Evolutionary conservation across 2,329 filamentous ascomycete genomes (phyloP), one percentile per base, ranked within the genome.

Genomic region (Epichloe coenophiala): DNA sequence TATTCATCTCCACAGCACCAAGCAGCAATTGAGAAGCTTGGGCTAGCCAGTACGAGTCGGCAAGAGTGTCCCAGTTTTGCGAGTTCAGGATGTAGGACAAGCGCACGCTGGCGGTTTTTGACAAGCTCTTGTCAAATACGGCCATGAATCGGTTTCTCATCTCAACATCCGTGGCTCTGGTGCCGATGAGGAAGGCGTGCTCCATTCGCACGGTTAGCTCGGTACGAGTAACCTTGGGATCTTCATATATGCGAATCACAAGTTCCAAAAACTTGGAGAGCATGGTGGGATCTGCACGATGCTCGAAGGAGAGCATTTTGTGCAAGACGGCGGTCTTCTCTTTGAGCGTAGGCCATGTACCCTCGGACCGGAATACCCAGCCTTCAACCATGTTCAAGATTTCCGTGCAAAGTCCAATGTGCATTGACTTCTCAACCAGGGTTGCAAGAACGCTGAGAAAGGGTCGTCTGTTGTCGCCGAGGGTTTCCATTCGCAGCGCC

Each of bases 311-410:
- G 15, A 97, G 72, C 93, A 99, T 99, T 70, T 98, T 99, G 60
- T 95, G 90, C n/a, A 99, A 71, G 1, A 99, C 93, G 1, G 94
- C 94, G 0, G 91, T 97, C 72, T 98, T 98, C 68, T 98, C 94
- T 66, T 99, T 99, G 1, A 98, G 76, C 0, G 93, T 98, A 0
- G 93, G 93, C 77, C 93, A 96, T 2, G 89, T 93, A 56, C 95
- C 93, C 52, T 88, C 90, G 0, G 88, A 93, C 57, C 88, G 81
- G 72, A 99, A 98, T 5, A 98, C 87, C 94, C 94, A 99, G 35
- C 77, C 79, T 64, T 97, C 91, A 4, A 96, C 91, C 79, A 98
- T 91, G 47, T 84, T 81, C 31, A 99, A 72, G 50, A 98, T 90
- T 70, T 95, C 95, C 61, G 88, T 84, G 66, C 93, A 97, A 7